Evolutionary conservation across 345 rosid genomes (phyloP).

Genomic region (Moringa oleifera): DNA sequence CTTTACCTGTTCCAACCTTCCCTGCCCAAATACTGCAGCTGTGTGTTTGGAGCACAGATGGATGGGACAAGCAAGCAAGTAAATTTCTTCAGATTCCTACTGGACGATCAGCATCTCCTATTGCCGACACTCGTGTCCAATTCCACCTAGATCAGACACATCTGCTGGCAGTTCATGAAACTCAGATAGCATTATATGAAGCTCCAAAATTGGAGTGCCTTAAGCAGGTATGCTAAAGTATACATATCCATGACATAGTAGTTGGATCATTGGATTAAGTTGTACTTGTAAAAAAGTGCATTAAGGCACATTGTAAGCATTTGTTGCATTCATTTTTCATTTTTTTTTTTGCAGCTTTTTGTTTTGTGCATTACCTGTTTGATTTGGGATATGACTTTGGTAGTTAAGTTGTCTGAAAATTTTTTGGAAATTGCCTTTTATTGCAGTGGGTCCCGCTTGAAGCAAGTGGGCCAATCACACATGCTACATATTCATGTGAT

Average conservation of each 20-base stretch:
- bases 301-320: not conserved
- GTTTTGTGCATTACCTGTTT: not conserved
- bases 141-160: constrained; percentile 65
- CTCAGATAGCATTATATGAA: constrained; percentile 69
- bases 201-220: constrained; percentile 63
- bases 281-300: not conserved
- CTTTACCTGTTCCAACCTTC: not conserved
- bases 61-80: constrained; percentile 65
- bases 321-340: not conserved
- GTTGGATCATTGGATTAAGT: not conserved
- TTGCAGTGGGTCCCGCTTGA: constrained; percentile 60
- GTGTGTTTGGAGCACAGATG: constrained; percentile 80
- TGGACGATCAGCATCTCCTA: constrained; percentile 42
- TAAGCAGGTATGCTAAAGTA: constrained; percentile 43
- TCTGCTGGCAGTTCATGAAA: constrained; percentile 70
- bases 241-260: no score
- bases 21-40: constrained; percentile 30
- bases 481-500: constrained; percentile 81
- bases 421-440: constrained; percentile 8
- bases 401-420: not conserved
- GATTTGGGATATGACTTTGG: constrained; percentile 9
- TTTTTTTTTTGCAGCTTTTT: not conserved
- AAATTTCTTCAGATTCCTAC: constrained; percentile 46
- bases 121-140: constrained; percentile 75
- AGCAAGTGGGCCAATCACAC: constrained; percentile 65